phyloP scores from a whole-genome alignment of 805 yeast genomes.

The Cyberlindnera nakhonratchasimensis region DNA sequence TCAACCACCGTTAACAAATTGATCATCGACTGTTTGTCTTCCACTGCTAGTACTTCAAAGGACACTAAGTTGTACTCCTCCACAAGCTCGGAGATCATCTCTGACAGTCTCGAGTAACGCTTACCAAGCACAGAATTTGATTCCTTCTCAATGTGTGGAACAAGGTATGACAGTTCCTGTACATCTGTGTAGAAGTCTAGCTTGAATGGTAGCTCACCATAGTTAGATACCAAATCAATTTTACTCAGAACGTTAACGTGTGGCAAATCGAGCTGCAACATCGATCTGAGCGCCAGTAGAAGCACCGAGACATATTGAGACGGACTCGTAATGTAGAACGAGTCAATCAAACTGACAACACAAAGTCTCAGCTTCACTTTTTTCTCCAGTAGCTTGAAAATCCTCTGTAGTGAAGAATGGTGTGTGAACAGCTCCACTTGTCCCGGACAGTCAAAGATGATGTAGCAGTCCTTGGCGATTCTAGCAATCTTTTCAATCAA shows the following conservation, averaged over 20 bases:
- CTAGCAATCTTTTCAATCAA: slow-evolving; percentile 54
- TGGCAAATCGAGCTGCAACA: slow-evolving; percentile 91
- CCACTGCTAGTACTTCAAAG: slow-evolving; percentile 86
- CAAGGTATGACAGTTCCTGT: slow-evolving; percentile 69
- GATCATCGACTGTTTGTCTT: slow-evolving; percentile 91
- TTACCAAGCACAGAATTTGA: slow-evolving; percentile 60
- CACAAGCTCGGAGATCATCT: slow-evolving; percentile 75
- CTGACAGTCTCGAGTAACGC: slow-evolving; percentile 64
- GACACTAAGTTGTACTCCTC: slow-evolving; percentile 85
- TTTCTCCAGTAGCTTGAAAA: slow-evolving; percentile 63
- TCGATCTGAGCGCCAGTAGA: slow-evolving; percentile 77
- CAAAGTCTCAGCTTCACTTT: slow-evolving; percentile 68
- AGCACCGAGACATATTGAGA: slow-evolving; percentile 84
- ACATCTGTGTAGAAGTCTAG: slow-evolving; percentile 90
- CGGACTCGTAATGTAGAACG: slow-evolving; percentile 77
- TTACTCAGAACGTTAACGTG: slow-evolving; percentile 91
- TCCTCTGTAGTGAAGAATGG: slow-evolving; percentile 65
- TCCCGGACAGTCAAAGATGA: slow-evolving; percentile 90
- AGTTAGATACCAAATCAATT: slow-evolving; percentile 74
- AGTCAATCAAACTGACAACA: slow-evolving; percentile 84
- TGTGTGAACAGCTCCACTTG: slow-evolving; percentile 95
- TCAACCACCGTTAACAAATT: slow-evolving; percentile 72
- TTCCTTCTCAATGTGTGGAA: slow-evolving; percentile 70
- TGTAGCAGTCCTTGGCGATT: slow-evolving; percentile 57
- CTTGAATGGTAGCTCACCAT: slow-evolving; percentile 78